Evolutionary conservation across 2,329 filamentous ascomycete genomes (phyloP), one percentile per base, ranked within the genome.

Genomic region (Verticillium zaregamsianum): DNA sequence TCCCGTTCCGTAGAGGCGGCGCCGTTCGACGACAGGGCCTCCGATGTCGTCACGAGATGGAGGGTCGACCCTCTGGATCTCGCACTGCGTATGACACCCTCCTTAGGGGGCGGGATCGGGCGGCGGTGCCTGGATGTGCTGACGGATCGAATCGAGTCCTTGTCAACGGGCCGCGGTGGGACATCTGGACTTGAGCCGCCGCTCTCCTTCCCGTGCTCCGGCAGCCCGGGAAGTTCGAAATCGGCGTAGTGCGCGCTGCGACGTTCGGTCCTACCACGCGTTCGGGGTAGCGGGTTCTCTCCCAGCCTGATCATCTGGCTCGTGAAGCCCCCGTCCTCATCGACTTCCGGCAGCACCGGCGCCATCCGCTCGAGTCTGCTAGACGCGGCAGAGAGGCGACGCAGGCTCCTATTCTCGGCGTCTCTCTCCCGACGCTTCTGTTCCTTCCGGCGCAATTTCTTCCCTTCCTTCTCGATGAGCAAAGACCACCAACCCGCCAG

Each of bases 401-500:
- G 84, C 33, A 95, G 81, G 64, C 87, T 91, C 72, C 92, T 90
- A 61, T 87, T 87, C 70, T 98, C 92, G 1, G 85, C 83, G 69
- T 99, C 93, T 68, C 87, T 88, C 72, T 98, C 93, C 71, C 85
- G 92, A 9, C 94, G 86, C 72, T 94, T 97, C 59, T 87, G 86
- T 69, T 97, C 93, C 65, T 89, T 83, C 64, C 93, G 83, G 64
- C 79, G 84, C 66, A 93, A 89, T 74, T 99, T 99, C 9, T 93
- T 87, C 72, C 93, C 87, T 72, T 99, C 95, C 73, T 98, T 99
- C 71, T 98, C 95, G 11, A 98, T 87, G 45, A 99, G 78, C 32
- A 99, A 77, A 3, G 92, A 91, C 95, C 95, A 99, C 95, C 95
- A 99, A 6, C 95, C 95, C 58, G 93, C 92, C 57, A 99, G 79